A percentile compares a stretch with the other conserved stretches of the same genome.
Evolutionary conservation across 2,329 filamentous ascomycete species (phyloP).

Genomic region (Trichoderma arundinaceum): DNA sequence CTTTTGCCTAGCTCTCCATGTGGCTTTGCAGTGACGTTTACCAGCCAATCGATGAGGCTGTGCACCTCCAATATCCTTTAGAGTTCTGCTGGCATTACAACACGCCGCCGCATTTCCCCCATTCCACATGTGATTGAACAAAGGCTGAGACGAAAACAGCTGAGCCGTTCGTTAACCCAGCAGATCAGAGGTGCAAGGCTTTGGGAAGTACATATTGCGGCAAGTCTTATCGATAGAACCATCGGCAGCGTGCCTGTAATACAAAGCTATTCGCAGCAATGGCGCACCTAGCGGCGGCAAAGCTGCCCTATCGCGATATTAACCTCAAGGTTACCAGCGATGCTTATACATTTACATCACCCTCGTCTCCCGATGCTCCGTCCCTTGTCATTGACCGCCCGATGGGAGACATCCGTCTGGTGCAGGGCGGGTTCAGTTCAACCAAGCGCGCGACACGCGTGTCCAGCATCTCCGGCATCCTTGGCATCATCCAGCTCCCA

Average conservation of each 20-base stretch:
- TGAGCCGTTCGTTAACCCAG: neutral
- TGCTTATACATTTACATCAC: conserved; percentile 95
- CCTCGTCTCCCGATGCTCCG: conserved; percentile 86
- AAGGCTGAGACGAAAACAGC: conserved; percentile 14
- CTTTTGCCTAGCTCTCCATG: conserved; percentile 18
- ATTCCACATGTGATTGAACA: conserved; percentile 29
- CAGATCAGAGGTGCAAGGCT: neutral
- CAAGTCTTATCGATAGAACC: neutral
- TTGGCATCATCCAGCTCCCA: conserved; percentile 91
- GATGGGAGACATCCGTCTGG: conserved; percentile 85
- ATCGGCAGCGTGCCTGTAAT: conserved; percentile 2
- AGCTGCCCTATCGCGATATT: conserved; percentile 87
- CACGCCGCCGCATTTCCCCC: conserved; percentile 10
- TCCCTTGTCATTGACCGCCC: conserved; percentile 90
- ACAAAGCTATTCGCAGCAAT: conserved; percentile 38
- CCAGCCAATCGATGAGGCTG: conserved; percentile 24
- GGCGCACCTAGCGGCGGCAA: conserved; percentile 46
- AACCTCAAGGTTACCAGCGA: conserved; percentile 92
- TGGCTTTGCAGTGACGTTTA: conserved; percentile 30
- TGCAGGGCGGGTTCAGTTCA: conserved; percentile 75
- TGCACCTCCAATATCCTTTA: conserved; percentile 23
- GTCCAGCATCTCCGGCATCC: conserved; percentile 91
- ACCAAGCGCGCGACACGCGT: conserved; percentile 75
- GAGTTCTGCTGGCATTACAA: conserved; percentile 30
- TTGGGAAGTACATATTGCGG: conserved; percentile 1